Evolutionary conservation across 257 asterid genomes (phyloP).

Genomic region (Verbascum thapsus): DNA sequence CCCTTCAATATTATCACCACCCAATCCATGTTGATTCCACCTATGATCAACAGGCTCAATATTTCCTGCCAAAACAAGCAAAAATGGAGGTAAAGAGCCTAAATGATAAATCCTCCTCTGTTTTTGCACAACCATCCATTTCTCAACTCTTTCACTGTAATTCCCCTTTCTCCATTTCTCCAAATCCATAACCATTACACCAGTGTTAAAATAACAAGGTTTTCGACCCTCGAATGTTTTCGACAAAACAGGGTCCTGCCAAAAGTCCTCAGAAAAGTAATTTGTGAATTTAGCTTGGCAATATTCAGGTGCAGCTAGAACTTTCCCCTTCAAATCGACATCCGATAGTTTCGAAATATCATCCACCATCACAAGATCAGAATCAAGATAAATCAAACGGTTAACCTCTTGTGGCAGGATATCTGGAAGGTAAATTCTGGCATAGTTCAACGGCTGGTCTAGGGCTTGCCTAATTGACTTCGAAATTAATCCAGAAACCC

Average conservation of each 20-base stretch:
- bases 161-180: conserved; percentile 62
- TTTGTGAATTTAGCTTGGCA: conserved; percentile 67
- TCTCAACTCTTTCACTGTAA: conserved; percentile 47
- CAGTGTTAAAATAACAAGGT: conserved; percentile 70
- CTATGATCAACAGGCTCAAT: conserved; percentile 64
- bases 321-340: conserved; percentile 51
- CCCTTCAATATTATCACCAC: conserved; percentile 75
- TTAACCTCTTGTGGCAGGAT: conserved; percentile 46
- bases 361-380: conserved; percentile 66
- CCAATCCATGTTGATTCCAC: conserved; percentile 83
- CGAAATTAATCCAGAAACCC: conserved; percentile 57
- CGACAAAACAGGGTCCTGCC: conserved; percentile 40
- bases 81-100: conserved; percentile 72
- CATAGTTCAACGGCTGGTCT: conserved; percentile 75
- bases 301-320: conserved; percentile 72
- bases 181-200: conserved; percentile 71
- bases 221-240: conserved; percentile 43
- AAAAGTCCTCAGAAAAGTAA: conserved; percentile 54
- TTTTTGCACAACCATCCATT: conserved; percentile 72
- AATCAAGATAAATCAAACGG: conserved; percentile 64
- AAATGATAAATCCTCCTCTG: conserved; percentile 58
- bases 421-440: conserved; percentile 55
- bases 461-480: conserved; percentile 67
- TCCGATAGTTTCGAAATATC: conserved; percentile 57
- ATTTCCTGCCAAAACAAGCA: conserved; percentile 69